These are phyloP conservation scores for Pyrenophora graminea DNA, from an alignment of 2,329 filamentous ascomycete species.

Conservation along the genomic window DNA sequence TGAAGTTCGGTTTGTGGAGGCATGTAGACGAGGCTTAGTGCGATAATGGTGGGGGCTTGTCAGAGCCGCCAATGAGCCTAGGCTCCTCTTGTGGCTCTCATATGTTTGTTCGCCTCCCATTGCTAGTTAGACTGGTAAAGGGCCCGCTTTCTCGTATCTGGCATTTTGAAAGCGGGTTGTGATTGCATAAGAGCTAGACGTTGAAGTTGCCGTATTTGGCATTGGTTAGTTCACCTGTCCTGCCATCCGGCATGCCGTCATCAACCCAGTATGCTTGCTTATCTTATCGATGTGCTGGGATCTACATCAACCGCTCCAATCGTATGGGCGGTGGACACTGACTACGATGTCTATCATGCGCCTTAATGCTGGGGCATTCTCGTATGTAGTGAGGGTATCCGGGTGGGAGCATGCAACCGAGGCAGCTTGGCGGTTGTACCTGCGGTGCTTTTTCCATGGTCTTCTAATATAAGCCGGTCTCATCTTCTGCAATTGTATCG, in stretches of 20 bases:
- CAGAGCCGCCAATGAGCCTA: too few species aligned
- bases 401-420: slow-evolving; percentile 11
- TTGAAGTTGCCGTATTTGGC: background rate
- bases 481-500: background rate
- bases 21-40: slow-evolving; percentile 6
- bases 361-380: slow-evolving; percentile 26
- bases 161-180: background rate
- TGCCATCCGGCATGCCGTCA: background rate
- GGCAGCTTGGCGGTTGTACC: slow-evolving; percentile 10
- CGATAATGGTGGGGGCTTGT: too few species aligned
- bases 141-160: background rate
- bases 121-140: background rate
- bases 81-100: too few species aligned
- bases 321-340: slow-evolving; percentile 1
- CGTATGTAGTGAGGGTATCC: slow-evolving; percentile 1
- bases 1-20: slow-evolving; percentile 7
- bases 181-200: background rate
- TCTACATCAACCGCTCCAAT: slow-evolving; percentile 12
- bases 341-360: slow-evolving; percentile 25
- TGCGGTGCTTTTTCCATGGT: slow-evolving; percentile 5
- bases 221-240: slow-evolving; percentile 1
- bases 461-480: background rate
- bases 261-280: slow-evolving; percentile 2
- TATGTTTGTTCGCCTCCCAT: background rate
- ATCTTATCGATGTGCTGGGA: slow-evolving; percentile 3